These are phyloP conservation scores for Lenwebbia sp. DNA, from an alignment of 345 rosid species.

Conservation along the genomic window DNA sequence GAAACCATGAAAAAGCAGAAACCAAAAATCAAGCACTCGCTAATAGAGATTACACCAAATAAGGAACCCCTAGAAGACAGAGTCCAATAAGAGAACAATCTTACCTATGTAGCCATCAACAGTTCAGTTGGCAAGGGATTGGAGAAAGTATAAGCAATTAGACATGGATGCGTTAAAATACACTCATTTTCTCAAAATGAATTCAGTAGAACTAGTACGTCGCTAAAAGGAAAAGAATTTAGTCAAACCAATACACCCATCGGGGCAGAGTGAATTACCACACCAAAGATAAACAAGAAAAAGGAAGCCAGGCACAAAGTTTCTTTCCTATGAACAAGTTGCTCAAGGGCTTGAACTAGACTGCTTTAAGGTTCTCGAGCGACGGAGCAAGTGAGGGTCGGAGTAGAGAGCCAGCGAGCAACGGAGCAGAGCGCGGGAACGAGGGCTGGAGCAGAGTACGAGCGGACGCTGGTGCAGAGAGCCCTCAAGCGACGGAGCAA, in stretches of 20 bases:
- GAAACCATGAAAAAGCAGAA: too few relatives aligned
- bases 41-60: too few relatives aligned
- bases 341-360: too few relatives aligned
- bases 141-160: background rate
- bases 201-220: background rate
- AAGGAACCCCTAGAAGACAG: background rate
- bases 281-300: background rate
- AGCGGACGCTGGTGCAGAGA: too few relatives aligned
- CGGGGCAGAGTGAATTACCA: background rate
- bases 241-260: background rate
- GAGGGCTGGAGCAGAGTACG: too few relatives aligned
- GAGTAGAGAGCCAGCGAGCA: too few relatives aligned
- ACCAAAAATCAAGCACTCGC: too few relatives aligned
- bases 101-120: background rate
- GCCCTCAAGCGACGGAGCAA: too few relatives aligned
- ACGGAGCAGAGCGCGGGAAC: too few relatives aligned
- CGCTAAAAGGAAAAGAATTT: background rate
- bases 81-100: background rate
- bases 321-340: too few relatives aligned
- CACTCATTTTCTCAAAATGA: background rate
- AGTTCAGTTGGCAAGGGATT: background rate
- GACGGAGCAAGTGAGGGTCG: too few relatives aligned
- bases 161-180: background rate
- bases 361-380: too few relatives aligned
- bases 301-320: background rate